phyloP scores from a whole-genome alignment of 1,284 basidiomycete genomes.

The Coniferiporia sulphurascens region DNA sequence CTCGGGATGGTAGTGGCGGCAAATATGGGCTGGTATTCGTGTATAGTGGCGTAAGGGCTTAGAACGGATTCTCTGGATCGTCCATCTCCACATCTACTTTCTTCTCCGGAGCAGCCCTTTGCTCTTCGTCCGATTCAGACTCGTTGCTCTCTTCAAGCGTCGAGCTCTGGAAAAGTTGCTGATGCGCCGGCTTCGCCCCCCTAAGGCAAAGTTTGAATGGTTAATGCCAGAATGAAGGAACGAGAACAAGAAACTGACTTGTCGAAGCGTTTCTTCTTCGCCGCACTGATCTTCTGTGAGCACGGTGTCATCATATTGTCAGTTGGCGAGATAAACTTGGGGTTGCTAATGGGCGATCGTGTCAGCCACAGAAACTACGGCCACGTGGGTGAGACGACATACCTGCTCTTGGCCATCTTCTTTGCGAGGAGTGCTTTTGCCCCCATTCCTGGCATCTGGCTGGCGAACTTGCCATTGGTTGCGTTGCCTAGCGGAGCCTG shows the following conservation, averaged over 20 bases:
- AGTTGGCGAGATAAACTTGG: constrained; percentile 82
- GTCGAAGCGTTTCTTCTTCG: constrained; percentile 87
- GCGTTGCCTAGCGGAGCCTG: constrained; percentile 74
- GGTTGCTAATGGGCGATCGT: constrained; percentile 51
- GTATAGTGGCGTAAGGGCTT: neutral
- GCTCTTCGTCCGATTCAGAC: constrained; percentile 23
- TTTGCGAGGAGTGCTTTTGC: constrained; percentile 85
- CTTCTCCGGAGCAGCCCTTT: neutral
- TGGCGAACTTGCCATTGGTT: constrained; percentile 39
- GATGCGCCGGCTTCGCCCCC: constrained; percentile 50
- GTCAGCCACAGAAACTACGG: constrained; percentile 5
- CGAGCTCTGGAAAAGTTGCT: constrained; percentile 50
- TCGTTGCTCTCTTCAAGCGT: constrained; percentile 38
- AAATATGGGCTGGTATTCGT: constrained; percentile 2
- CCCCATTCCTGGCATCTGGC: constrained; percentile 69
- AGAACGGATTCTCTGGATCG: constrained; percentile 53
- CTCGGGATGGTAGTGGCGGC: constrained; percentile 2
- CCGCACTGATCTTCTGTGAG: constrained; percentile 82
- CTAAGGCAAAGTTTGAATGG: constrained; percentile 29
- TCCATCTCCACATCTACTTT: constrained; percentile 22
- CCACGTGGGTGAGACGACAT: constrained; percentile 29
- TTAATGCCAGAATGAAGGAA: constrained; percentile 5
- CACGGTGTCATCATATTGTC: constrained; percentile 91
- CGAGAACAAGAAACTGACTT: constrained; percentile 54
- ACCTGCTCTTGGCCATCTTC: constrained; percentile 82